Base-by-base conservation (phyloP, 805 yeast species). In the Phaffomyces opuntiae region DNA sequence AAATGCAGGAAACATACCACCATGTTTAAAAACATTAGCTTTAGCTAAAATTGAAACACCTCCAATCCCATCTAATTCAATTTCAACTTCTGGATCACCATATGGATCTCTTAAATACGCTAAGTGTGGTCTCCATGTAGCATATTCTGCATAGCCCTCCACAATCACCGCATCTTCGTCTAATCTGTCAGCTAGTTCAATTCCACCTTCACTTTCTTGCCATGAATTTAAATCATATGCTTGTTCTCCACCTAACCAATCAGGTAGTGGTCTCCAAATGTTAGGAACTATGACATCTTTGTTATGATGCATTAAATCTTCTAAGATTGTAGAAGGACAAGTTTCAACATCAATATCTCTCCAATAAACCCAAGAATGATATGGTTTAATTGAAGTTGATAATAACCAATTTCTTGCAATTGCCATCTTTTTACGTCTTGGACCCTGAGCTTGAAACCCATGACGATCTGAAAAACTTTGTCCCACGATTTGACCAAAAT, bases 301-400 rank as follows among this genome's bases (percentile, higher is more conserved):
- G 62, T 84, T 80, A 64, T 88, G 96, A 56, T 79, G 85, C 97
- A 91, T 91, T 56, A 90, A 70, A 65, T 90, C 97, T 65, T 90
- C 96, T 50, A 90, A 65, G 49, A 90, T 79, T 1, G 96, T 82
- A 1, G 81, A 74, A 5, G 96, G 95, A 29, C 84, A 80, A 0
- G 90, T 81, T 62, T 90, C 96, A n/a, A 91, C 96, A 65, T 91
- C 98, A 12, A 93, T 96, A 68, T 91, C 98, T 65, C 98, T 74
- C 98, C 98, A 91, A 64, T 90, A 89, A 8, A 91, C 96, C 85
- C 90, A 89, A 8, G 95, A 81, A 62, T 91, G 98, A 62, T 91
- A 81, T 1, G 98, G 97, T 62, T 81, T 83, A 42, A 91, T 65
- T 1, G 96, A 95, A 7, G 84, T 88, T 1, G 91, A 70, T 61